Base-by-base conservation (phyloP, 1,139 yeast genomes). In the Candida sp. region DNA sequence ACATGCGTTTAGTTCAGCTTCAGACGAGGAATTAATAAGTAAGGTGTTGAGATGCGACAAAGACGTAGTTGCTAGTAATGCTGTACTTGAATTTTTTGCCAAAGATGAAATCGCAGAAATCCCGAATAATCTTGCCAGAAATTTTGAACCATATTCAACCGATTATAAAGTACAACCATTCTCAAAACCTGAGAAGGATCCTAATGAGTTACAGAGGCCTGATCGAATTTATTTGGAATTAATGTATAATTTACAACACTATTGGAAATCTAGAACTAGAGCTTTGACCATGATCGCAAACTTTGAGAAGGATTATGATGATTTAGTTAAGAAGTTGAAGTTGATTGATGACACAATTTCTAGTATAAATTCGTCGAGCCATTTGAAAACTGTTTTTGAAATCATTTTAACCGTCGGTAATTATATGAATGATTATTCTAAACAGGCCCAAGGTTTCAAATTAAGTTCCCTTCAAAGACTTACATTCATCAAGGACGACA, bases 361-460 rank as follows among this genome's bases (percentile, higher is more conserved):
- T 43, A 69, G 80, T 22, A 72, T 86, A 40, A 80, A 77, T 48
- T 70, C 69, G 36, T 84, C 91, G 0, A 68, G 73, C 40, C 75
- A 82, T 46, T 70, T 86, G 57, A 77, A 81, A 53, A 75, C 76
- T 49, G 83, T 86, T 2, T 84, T 87, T 62, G 88, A 85, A 53
- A 82, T 87, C 43, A 87, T 87, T 55, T 75, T 86, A 53, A 82
- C 91, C 2, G 89, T 87, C 41, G 95, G 95, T 65, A 87, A 87
- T 57, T 87, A 80, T 56, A 86, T 87, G 95, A 87, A 87, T 57
- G 91, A 86, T 55, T 71, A 82, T 5, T 75, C 88, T 1, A 86
- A 86, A 52, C 91, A 86, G 60, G 93, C 95, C 0, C 82, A 78
- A 51, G 95, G 95, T 42, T 87, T 87, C 68, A 85, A 83, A 55